Evolutionary conservation across 805 yeast genomes (phyloP), one percentile per base, ranked within the genome.

Genomic region (Candida tibetensis): DNA sequence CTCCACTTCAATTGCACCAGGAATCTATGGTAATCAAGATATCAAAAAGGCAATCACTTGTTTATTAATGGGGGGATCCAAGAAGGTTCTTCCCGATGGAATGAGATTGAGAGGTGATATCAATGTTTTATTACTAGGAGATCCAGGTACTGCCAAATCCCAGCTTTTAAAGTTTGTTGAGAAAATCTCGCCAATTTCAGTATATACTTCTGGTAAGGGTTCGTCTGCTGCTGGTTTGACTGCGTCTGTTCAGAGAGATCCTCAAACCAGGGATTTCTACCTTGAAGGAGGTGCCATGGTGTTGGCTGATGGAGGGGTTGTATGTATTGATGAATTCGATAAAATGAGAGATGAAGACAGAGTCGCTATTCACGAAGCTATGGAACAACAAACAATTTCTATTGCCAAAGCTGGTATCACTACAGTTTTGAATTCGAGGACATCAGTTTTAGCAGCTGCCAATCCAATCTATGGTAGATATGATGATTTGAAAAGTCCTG

Each of bases 271-370:
- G 46, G 99, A 93, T 52, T 93, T 91, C 60, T 91, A 86, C 60
- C 70, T 93, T 37, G 99, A 93, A 74, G 99, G 99, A 43, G 99
- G 99, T 64, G 99, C 99, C 6, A 90, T 93, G 97, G 99, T 93
- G n/a, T 71, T 93, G 35, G 99, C 99, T 0, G 99, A 93, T 66
- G 98, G 98, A 28, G 99, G 99, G 48, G 97, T 93, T 35, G 97
- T 91, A 33, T 93, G 98, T 74, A 93, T 93, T 56, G 99, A 93
- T 71, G 99, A 93, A 74, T 93, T 93, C 58, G 99, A 93, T 63
- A 93, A 93, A 71, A 93, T 93, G 99, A 76, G 98, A 60, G 99
- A 93, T 56, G 98, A 93, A 60, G 99, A 93, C 64, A 77, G 99
- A 58, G 98, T 93, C 27, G 98, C 99, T 0, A 93, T 93, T 49